These are phyloP conservation scores for Cardiospermum halicacabum DNA, from an alignment of 345 rosid genomes.

Conservation along the genomic window DNA sequence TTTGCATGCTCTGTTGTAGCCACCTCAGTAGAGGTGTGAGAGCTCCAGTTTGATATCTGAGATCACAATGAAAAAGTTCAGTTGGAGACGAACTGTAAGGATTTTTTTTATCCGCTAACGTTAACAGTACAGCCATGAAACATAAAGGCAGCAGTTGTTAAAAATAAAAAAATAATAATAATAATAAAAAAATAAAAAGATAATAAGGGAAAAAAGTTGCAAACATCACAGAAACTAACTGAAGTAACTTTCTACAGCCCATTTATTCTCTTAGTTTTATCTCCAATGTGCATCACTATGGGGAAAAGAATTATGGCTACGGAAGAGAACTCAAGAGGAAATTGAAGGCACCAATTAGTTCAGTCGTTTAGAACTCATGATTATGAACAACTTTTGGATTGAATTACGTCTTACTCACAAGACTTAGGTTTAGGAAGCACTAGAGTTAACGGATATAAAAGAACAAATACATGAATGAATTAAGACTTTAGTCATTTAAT, in stretches of 20 bases:
- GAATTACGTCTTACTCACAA: not conserved
- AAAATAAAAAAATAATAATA: not conserved
- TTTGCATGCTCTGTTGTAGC: constrained; percentile 98
- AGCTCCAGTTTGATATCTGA: constrained; percentile 97
- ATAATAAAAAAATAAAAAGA: too few relatives aligned
- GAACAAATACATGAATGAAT: not conserved
- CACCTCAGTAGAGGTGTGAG: constrained; percentile 81
- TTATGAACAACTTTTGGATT: not conserved
- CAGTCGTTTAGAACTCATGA: not conserved
- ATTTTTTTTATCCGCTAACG: not conserved
- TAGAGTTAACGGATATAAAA: not conserved
- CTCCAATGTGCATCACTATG: not conserved
- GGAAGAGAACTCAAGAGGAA: not conserved
- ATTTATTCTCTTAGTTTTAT: not conserved
- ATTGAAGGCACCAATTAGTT: not conserved
- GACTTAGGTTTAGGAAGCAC: not conserved
- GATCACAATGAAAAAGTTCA: constrained; percentile 9
- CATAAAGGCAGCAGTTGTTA: not conserved
- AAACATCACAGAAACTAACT: too few relatives aligned
- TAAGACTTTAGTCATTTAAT: not conserved
- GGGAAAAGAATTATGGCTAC: too few relatives aligned
- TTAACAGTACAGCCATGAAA: not conserved
- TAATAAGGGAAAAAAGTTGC: too few relatives aligned
- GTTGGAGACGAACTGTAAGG: not conserved
- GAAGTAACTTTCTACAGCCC: not conserved